Evolutionary conservation across 306 rosid species (phyloP), one percentile per base, ranked within the genome.

Genomic region (Fragaria nilgerrensis): DNA sequence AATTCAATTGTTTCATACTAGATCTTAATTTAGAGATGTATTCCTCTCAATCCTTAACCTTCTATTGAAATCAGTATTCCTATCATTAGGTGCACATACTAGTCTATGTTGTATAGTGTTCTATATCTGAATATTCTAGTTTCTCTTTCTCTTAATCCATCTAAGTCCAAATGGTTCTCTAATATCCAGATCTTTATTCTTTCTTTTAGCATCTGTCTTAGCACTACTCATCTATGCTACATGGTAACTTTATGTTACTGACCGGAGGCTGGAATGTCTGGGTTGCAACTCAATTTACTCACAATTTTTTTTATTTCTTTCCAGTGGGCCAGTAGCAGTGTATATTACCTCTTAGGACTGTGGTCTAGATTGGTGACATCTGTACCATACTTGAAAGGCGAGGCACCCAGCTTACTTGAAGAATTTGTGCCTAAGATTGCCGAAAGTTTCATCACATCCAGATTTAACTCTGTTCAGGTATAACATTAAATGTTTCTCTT

Each of bases 251-350:
- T 45, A 23, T n/a, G 45, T 4, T 67, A n/a, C 14, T 67, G 50
- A 9, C 19, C 0, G 5, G 52, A 65, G 7, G 69, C 43, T 59
- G 16, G 69, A 74, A 59, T 32, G 44, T 58, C 4, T 12, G 27
- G 37, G 25, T 74, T 63, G 32, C 84, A 73, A 58, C 43, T 86
- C 78, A 72, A 71, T 47, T 72, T 77, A 41, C 81, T 92, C 83
- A 90, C 82, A 72, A 53, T 66, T 68, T 80, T 80, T 74, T 39
- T 7, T 39, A 32, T 37, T 71, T 84, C 66, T 81, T 87, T 81
- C 75, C 89, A 95, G 99, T 92, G 99, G 99, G 99, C 97, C 78
- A 92, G 99, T 91, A 95, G 92, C 86, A 95, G 99, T 68, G 96
- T 95, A 49, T 95, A 95, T 92, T 95, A 95, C 83, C 96, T 95